Evolutionary conservation across 2,329 filamentous ascomycete genomes (phyloP).

Genomic region (Clarireedia homoeocarpa): DNA sequence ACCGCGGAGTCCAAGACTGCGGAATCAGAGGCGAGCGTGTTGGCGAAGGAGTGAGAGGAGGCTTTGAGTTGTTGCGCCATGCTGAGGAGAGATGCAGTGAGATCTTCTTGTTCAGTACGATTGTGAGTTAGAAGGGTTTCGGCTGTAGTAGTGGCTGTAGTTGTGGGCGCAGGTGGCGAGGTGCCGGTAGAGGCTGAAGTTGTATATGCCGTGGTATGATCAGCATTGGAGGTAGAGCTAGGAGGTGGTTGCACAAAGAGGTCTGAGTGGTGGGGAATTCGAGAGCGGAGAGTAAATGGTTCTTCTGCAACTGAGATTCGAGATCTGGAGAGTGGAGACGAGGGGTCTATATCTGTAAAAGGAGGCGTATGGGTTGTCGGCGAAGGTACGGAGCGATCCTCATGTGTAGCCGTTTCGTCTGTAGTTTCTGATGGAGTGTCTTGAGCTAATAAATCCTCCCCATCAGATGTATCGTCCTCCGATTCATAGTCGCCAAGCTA

Average conservation of each 20-base stretch:
- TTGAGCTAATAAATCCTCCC: slow-evolving; percentile 48
- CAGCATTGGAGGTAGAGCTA: not conserved
- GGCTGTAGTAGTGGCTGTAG: slow-evolving; percentile 45
- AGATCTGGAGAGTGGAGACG: not conserved
- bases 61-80: slow-evolving; percentile 74
- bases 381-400: slow-evolving; percentile 9
- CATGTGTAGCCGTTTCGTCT: slow-evolving; percentile 6
- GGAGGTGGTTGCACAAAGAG: not conserved
- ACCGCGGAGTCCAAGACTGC: slow-evolving; percentile 63
- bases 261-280: slow-evolving; percentile 11
- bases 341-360: not conserved
- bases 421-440: slow-evolving; percentile 41
- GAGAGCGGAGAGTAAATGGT: slow-evolving; percentile 20
- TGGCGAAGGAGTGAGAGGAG: slow-evolving; percentile 64
- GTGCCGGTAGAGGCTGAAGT: slow-evolving; percentile 39
- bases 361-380: slow-evolving; percentile 9
- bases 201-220: slow-evolving; percentile 15
- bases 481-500: slow-evolving; percentile 20
- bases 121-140: slow-evolving; percentile 72
- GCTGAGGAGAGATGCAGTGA: slow-evolving; percentile 72
- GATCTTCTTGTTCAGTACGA: slow-evolving; percentile 71
- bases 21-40: slow-evolving; percentile 63
- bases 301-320: not conserved
- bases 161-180: slow-evolving; percentile 41
- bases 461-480: slow-evolving; percentile 35